phyloP scores from a whole-genome alignment of 345 rosid species.

The Laguncularia racemosa region DNA sequence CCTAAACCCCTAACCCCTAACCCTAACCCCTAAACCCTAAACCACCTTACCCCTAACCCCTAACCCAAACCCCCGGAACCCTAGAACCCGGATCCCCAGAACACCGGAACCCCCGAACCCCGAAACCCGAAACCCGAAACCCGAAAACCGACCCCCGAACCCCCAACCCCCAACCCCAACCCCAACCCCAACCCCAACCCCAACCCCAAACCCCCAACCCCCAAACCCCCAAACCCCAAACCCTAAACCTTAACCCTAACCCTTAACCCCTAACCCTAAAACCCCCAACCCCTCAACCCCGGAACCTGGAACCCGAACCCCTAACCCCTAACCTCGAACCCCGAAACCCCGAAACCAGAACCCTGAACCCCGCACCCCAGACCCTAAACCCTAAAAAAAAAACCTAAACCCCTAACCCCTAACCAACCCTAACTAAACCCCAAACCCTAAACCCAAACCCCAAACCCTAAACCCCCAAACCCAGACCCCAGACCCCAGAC shows the following conservation, averaged over 20 bases:
- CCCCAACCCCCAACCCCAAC: no score
- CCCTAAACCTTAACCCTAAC: neutral
- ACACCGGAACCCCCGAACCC: no score
- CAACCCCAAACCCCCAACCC: no score
- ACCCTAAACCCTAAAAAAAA: neutral
- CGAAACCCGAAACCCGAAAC: no score
- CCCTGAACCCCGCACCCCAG: neutral
- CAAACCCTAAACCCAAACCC: neutral
- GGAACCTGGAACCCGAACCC: neutral
- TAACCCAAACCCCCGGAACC: no score
- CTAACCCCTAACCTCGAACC: neutral
- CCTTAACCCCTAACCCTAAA: neutral
- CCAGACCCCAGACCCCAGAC: neutral
- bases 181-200: no score
- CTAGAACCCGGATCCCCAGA: no score
- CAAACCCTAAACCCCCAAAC: neutral
- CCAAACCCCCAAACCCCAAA: conserved; percentile 1
- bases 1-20: neutral
- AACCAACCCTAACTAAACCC: neutral
- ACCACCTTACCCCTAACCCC: no score
- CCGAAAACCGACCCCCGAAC: no score
- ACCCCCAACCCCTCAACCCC: neutral
- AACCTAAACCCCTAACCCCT: neutral
- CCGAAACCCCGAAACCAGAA: neutral
- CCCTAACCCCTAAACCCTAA: conserved; percentile 1